Conservation (phyloP, 2,329 filamentous ascomycete genomes). For the Hortaea werneckii region DNA sequence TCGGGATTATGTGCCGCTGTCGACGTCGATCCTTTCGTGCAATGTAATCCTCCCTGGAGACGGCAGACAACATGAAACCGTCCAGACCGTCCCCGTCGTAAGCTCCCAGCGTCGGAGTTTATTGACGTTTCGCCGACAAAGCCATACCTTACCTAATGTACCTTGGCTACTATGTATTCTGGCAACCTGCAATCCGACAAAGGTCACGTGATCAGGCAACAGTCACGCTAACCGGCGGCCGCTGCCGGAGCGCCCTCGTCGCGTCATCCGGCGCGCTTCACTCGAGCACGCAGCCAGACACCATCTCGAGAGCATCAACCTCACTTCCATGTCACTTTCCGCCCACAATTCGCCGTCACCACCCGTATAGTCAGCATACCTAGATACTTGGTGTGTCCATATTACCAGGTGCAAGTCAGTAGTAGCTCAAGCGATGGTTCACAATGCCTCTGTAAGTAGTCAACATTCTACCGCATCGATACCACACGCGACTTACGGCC, state of each 20-base stretch:
- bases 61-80: too few species aligned
- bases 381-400: background rate
- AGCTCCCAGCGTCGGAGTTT: too few species aligned
- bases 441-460: slow-evolving; percentile 22
- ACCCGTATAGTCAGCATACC: background rate
- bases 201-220: slow-evolving; percentile 1
- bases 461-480: background rate
- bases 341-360: background rate
- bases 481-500: slow-evolving; percentile 1
- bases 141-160: too few species aligned
- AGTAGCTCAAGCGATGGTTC: slow-evolving; percentile 3
- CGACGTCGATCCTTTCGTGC: too few species aligned
- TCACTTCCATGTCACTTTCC: background rate
- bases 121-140: too few species aligned
- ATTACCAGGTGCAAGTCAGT: background rate
- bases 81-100: too few species aligned
- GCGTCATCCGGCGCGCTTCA: slow-evolving; percentile 1
- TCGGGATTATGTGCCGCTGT: too few species aligned
- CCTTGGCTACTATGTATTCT: too few species aligned
- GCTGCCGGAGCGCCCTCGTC: background rate
- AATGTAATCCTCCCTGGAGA: too few species aligned
- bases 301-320: background rate
- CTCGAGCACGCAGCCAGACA: background rate
- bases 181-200: too few species aligned
- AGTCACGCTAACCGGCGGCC: background rate